These are phyloP conservation scores for Boletus smithii DNA, from an alignment of 1,284 basidiomycete genomes.

Conservation along the genomic window DNA sequence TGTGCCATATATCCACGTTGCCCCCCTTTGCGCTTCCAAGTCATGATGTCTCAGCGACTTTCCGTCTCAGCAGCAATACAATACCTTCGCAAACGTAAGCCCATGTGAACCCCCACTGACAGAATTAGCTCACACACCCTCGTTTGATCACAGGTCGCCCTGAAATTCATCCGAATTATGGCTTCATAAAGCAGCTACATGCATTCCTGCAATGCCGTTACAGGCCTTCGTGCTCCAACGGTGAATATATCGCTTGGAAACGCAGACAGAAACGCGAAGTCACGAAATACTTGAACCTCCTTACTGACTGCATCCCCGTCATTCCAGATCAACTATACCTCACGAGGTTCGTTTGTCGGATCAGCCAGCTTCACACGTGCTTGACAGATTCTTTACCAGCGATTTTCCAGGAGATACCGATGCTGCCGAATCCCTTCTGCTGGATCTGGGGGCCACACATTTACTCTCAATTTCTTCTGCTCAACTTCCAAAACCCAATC, in stretches of 20 bases:
- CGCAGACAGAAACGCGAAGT: constrained; percentile 51
- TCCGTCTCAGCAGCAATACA: constrained; percentile 44
- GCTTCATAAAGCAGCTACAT: constrained; percentile 59
- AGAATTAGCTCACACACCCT: constrained; percentile 6
- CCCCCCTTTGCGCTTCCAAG: constrained; percentile 31
- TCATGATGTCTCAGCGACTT: constrained; percentile 51
- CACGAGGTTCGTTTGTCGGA: constrained; percentile 40
- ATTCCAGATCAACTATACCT: constrained; percentile 47
- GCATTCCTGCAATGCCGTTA: constrained; percentile 51
- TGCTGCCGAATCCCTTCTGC: constrained; percentile 48
- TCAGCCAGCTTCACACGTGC: background rate
- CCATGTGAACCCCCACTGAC: constrained; percentile 2
- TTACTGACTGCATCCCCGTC: constrained; percentile 49
- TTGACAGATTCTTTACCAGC: constrained; percentile 30
- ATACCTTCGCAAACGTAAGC: constrained; percentile 48
- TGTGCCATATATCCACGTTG: constrained; percentile 6
- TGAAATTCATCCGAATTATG: constrained; percentile 58
- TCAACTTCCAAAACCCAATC: constrained; percentile 32
- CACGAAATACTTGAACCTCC: constrained; percentile 45
- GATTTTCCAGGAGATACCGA: constrained; percentile 51
- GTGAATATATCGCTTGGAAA: constrained; percentile 53
- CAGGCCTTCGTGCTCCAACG: constrained; percentile 40
- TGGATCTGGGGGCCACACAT: constrained; percentile 50
- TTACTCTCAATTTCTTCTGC: constrained; percentile 51
- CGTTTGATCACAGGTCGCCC: constrained; percentile 43